Base-by-base conservation (phyloP, 441 rosid species). In the Dalechampia spathulata region DNA sequence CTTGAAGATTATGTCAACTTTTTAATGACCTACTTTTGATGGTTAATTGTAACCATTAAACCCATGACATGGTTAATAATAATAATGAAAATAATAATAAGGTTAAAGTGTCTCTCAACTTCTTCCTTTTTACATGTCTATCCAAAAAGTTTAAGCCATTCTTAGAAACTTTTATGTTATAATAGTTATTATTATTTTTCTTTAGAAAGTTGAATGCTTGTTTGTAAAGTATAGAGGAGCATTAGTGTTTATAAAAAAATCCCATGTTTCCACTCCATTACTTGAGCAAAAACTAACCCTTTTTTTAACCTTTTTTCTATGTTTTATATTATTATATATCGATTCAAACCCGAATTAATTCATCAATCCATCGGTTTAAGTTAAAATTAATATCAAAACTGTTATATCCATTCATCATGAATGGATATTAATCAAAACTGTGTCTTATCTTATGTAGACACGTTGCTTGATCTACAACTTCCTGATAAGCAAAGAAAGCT, bases 141-240 rank as follows among this genome's bases (percentile, higher is more conserved):
- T 66, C 75, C 68, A 68, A 73, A 71, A 64, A 70, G 46, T 65
- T 51, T 6, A 44, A 44, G 66, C 69, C 75, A 57, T 60, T 66
- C 61, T 63, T 44, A 44, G 37, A 47, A 53, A 43, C 66, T 44
- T 30, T 56, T 64, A 40, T 55, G 30, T 38, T 66, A 27, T 22
- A 7, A 23, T 30, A 15, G 10, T 30, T 50, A 30, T 52, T 64
- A 46, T 43, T 51, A 34, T 41, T 55, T 52, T 54, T 42, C 51
- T n/a, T 30, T 19, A 2, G 28, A 26, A 73, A 60, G 76, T 65
- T 57, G 63, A 52, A 60, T 59, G 78, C 82, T 68, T 78, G 58
- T 57, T 70, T 76, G 80, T 64, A 74, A 78, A 76, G 83, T 52
- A 37, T 36, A 6, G 17, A 15, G 21, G 32, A 47, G n/a, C 49